Percentiles rank a stretch among this genome's conserved stretches.
Evolutionary conservation across 441 rosid genomes (phyloP).

Genomic region (Lagerstroemia fauriei): DNA sequence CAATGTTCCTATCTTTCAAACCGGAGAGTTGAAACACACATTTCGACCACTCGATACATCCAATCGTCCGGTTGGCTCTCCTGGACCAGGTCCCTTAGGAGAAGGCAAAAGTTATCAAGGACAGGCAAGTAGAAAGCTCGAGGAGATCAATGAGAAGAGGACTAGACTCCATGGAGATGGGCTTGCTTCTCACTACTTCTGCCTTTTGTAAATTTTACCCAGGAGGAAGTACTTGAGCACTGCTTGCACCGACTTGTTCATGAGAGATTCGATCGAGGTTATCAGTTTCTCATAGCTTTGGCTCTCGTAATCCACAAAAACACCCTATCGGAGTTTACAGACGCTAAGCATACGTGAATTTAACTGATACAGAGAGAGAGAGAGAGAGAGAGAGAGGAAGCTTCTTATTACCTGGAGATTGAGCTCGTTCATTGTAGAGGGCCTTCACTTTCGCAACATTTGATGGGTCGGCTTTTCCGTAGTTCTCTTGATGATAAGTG

Average conservation of each 20-base stretch:
- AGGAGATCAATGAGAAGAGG: background rate
- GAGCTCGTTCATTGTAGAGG: constrained; percentile 62
- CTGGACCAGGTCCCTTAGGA: too few relatives aligned
- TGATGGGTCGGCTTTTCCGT: constrained; percentile 65
- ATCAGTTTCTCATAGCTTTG: constrained; percentile 65
- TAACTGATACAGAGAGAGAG: background rate
- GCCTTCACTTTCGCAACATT: constrained; percentile 68
- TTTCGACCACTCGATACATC: too few relatives aligned
- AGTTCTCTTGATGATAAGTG: constrained; percentile 59
- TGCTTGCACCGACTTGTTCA: constrained; percentile 68
- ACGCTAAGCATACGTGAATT: background rate
- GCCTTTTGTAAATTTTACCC: constrained; percentile 88
- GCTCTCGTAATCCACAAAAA: constrained; percentile 69
- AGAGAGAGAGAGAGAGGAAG: background rate
- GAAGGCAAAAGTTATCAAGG: too few relatives aligned
- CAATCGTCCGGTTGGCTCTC: too few relatives aligned
- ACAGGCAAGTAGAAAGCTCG: too few relatives aligned
- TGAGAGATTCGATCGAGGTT: constrained; percentile 63
- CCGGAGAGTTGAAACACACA: too few relatives aligned
- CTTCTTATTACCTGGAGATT: constrained; percentile 53
- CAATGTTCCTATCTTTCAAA: too few relatives aligned
- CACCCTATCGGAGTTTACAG: constrained; percentile 40
- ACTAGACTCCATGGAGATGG: background rate
- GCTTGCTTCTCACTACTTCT: constrained; percentile 41
- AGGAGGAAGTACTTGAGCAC: constrained; percentile 77